phyloP scores from a whole-genome alignment of 768 basidiomycete species.

The Chiua virens region DNA sequence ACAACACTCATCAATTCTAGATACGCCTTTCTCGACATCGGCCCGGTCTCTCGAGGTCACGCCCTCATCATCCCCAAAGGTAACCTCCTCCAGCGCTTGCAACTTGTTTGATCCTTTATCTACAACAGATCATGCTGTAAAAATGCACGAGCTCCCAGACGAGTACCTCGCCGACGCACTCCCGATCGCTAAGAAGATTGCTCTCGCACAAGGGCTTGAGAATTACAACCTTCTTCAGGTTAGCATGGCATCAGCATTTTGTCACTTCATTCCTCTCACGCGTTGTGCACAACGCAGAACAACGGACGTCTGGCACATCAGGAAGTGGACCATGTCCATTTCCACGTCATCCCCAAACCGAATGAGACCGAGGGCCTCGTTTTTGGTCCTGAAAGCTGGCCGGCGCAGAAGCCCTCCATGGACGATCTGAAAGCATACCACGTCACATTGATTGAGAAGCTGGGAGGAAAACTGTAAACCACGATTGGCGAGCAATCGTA shows the following conservation, averaged over 20 bases:
- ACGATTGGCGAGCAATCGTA: neutral
- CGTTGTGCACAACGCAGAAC: conserved; percentile 42
- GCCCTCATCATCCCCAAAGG: conserved; percentile 93
- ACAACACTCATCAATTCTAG: conserved; percentile 34
- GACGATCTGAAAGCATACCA: conserved; percentile 27
- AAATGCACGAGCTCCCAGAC: conserved; percentile 87
- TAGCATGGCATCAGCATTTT: neutral
- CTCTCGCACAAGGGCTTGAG: conserved; percentile 65
- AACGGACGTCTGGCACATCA: conserved; percentile 67
- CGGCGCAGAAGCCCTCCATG: conserved; percentile 12
- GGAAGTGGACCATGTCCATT: conserved; percentile 85
- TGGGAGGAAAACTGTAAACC: conserved; percentile 21
- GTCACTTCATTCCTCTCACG: too few relatives aligned
- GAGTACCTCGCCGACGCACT: conserved; percentile 76
- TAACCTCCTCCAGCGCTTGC: conserved; percentile 29
- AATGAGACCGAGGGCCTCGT: conserved; percentile 69
- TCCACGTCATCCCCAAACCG: conserved; percentile 94
- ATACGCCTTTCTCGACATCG: conserved; percentile 90
- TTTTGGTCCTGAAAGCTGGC: conserved; percentile 59
- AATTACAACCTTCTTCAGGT: conserved; percentile 89
- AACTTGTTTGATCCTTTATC: neutral
- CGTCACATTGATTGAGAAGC: conserved; percentile 13
- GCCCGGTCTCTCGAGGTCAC: conserved; percentile 88
- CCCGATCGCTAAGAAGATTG: conserved; percentile 86
- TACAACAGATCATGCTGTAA: conserved; percentile 73